Evolutionary conservation across 1,284 basidiomycete genomes (phyloP), one percentile per base, ranked within the genome.

Genomic region (Ustilago hordei): DNA sequence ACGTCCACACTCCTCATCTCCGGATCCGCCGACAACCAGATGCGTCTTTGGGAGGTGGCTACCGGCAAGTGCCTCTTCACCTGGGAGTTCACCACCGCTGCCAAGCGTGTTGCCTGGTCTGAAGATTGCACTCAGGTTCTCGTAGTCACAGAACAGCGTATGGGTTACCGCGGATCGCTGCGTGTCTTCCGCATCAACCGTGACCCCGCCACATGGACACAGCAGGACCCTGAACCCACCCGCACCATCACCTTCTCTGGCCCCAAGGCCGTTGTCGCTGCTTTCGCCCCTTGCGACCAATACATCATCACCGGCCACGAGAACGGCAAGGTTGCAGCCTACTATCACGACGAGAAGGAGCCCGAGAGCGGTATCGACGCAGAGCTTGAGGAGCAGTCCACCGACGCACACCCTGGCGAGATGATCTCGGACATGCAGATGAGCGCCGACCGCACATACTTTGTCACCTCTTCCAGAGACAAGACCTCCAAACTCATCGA

Each of bases 31-130:
- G 96, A 99, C 88, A 99, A 98, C 87, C 90, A 91, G 60, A 91
- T 99, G 88, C 91, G 92, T 76, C 90, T 99, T 31, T 99, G 96
- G 96, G 90, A 91, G 63, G 93, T 98, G 34, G 88, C 91, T 63
- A 93, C 92, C 2, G 97, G 96, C 73, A 94, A 95, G 88, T 95
- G 94, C 85, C 89, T 86, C 48, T 85, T 73, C 69, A 61, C 65
- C 28, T 99, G 97, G 97, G 96, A 98, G 87, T 98, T 98, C 89
- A 92, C 94, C 50, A 99, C 96, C 0, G 96, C 97, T 3, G 94
- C 98, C 80, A 98, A 98, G 90, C 90, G 96, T 55, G 96, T 98
- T 34, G 91, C 92, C 13, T 95, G 93, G 88, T 95, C 91, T 87
- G 90, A 91, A 59, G 77, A 82, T 90, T 91, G 85, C 89, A 96